phyloP scores from a whole-genome alignment of 1,139 yeast species.

The Geotrichum phurueaensis region DNA sequence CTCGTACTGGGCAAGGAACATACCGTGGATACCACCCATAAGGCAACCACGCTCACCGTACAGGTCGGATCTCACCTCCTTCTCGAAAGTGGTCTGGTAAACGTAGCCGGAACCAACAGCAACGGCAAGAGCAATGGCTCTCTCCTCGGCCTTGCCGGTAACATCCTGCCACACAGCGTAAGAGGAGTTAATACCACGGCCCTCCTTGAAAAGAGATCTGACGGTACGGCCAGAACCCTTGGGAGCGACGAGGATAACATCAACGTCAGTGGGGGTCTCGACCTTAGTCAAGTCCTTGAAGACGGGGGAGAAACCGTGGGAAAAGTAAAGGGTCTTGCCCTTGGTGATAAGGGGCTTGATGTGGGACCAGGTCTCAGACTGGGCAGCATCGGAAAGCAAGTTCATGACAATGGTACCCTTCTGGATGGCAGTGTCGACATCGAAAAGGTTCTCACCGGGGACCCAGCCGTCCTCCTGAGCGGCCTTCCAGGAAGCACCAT shows the following conservation, averaged over 20 bases:
- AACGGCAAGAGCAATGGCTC: constrained; percentile 96
- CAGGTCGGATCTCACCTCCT: constrained; percentile 97
- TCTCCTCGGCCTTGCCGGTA: constrained; percentile 98
- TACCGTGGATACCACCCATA: constrained; percentile 99
- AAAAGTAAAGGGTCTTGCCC: constrained; percentile 96
- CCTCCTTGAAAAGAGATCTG: constrained; percentile 98
- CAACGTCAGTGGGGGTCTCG: constrained; percentile 89
- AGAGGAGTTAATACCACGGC: constrained; percentile 99
- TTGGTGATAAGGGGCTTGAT: constrained; percentile 88
- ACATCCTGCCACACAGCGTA: constrained; percentile 99
- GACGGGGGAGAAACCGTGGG: constrained; percentile 99
- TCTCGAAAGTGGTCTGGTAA: constrained; percentile 98
- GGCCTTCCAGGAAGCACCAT: constrained; percentile 99
- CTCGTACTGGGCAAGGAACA: constrained; percentile 99
- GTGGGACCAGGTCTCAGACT: constrained; percentile 92
- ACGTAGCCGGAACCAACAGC: constrained; percentile 99
- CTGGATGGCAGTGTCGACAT: constrained; percentile 83
- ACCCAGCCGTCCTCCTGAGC: constrained; percentile 99
- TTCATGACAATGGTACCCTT: constrained; percentile 95
- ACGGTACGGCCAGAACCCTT: constrained; percentile 99
- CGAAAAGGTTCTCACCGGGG: constrained; percentile 96
- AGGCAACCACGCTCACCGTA: constrained; percentile 99
- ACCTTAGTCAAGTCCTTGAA: constrained; percentile 96
- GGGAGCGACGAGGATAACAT: constrained; percentile 98
- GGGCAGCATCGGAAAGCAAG: constrained; percentile 98